Base-by-base conservation (phyloP, 2,329 filamentous ascomycete genomes). In the Nigrograna mackinnonii region DNA sequence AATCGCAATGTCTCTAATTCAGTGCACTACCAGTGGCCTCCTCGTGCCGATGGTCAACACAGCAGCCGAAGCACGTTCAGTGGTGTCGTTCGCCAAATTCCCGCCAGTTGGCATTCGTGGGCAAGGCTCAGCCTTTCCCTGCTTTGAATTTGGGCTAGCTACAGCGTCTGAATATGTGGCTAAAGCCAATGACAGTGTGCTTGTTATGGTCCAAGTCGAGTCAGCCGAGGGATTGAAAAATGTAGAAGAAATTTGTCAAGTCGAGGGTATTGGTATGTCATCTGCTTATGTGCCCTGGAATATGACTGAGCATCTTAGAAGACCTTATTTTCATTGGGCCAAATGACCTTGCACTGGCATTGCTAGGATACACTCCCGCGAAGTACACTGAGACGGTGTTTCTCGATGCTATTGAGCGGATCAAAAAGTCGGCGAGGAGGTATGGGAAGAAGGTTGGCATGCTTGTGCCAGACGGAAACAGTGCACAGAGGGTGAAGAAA, bases 161-260 rank as follows among this genome's bases (percentile, higher is more conserved):
- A 73, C 77, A 46, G 75, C 76, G 11, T n/a, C n/a, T n/a, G 77
- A 80, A 46, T 83, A 83, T 49, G 72, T 82, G 37, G 74, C 79
- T 52, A 73, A 79, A 30, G 79, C 79, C 35, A 82, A 83, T 55
- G 71, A 74, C 6, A 74, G 74, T 21, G 71, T 86, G 17, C 60
- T 86, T 44, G 84, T 80, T 13, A 83, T 85, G 68, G 80, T 86
- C 9, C 84, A 86, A 62, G 86, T 87, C 39, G 84, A 87, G 68
- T 86, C 84, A 0, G 70, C 72, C 46, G 82, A 85, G 59, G 83
- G 83, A 1, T 68, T 86, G 12, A 77, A 74, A 35, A 75, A 76
- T 39, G 68, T 86, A 1, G 82, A 85, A 22, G 79, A 78, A 35
- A 86, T 87, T 9, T 28, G 24, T 28, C 24, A 9, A 28, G 24